Evolutionary conservation across 768 basidiomycete genomes (phyloP).

Genomic region (Mycena belliarum): DNA sequence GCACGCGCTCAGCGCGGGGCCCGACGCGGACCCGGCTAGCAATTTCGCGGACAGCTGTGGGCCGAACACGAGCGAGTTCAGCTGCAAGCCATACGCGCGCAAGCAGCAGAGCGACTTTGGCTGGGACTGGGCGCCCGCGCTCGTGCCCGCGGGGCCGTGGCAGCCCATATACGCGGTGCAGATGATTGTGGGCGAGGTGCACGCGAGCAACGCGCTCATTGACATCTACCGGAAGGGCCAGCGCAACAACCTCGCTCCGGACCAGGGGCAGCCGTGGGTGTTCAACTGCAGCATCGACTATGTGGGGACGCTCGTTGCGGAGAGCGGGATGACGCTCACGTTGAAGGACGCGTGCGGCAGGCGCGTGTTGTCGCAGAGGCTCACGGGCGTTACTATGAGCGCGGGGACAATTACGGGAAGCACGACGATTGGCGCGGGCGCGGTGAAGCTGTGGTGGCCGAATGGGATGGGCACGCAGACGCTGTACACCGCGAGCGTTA

Average conservation of each 20-base stretch:
- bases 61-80: conserved; percentile 6
- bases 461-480: conserved; percentile 16
- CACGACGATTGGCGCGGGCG: conserved; percentile 3
- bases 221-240: conserved; percentile 16
- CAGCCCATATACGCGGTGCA: conserved; percentile 12
- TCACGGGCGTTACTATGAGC: background rate
- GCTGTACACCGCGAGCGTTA: conserved; percentile 12
- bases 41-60: conserved; percentile 16
- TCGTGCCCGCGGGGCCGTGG: conserved; percentile 14
- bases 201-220: conserved; percentile 11
- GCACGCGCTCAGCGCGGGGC: conserved; percentile 5
- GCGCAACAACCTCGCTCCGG: conserved; percentile 8
- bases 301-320: background rate
- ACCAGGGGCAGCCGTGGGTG: conserved; percentile 8
- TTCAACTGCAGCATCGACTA: conserved; percentile 12
- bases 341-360: conserved; percentile 5
- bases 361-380: conserved; percentile 1
- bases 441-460: conserved; percentile 13
- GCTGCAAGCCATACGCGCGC: conserved; percentile 16
- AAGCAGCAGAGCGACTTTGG: conserved; percentile 15
- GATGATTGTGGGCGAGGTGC: conserved; percentile 2
- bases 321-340: conserved; percentile 5
- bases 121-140: conserved; percentile 13
- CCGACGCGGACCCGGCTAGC: conserved; percentile 2
- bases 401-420: conserved; percentile 8